Conservation (phyloP, 495 filamentous ascomycete species). For the Rhypophila decipiens region DNA sequence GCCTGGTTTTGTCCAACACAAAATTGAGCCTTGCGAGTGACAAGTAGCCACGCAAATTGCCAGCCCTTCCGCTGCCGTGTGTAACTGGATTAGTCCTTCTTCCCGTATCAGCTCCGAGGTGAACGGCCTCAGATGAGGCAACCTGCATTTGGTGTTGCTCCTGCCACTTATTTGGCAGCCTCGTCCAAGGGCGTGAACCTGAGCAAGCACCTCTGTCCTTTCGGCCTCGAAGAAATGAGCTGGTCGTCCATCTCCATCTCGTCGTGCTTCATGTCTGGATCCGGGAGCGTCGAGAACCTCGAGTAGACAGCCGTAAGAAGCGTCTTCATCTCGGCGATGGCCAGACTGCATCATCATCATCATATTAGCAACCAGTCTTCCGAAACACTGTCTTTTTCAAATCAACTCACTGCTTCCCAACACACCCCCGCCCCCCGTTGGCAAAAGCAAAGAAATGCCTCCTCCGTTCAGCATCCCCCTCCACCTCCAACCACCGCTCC, state of each 20-base stretch:
- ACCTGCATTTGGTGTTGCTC: too few species aligned
- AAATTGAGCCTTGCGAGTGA: too few species aligned
- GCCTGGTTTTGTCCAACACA: too few species aligned
- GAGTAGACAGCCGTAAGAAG: slow-evolving; percentile 54
- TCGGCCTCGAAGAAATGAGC: slow-evolving; percentile 53
- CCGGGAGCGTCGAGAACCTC: slow-evolving; percentile 46
- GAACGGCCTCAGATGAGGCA: too few species aligned
- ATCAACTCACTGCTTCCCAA: slow-evolving; percentile 54
- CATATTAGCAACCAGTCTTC: slow-evolving; percentile 10
- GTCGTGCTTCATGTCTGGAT: slow-evolving; percentile 41
- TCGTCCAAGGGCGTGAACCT: slow-evolving; percentile 22
- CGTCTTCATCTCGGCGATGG: slow-evolving; percentile 60
- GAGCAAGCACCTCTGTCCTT: slow-evolving; percentile 48
- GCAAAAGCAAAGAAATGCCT: slow-evolving; percentile 47
- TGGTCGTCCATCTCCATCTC: slow-evolving; percentile 56
- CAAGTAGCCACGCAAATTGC: too few species aligned
- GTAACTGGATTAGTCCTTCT: too few species aligned
- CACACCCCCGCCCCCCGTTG: slow-evolving; percentile 49
- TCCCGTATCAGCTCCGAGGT: too few species aligned
- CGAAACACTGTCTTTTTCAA: too few species aligned
- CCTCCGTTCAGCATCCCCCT: slow-evolving; percentile 43
- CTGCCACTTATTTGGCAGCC: background rate
- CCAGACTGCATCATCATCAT: slow-evolving; percentile 38
- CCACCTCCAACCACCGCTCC: slow-evolving; percentile 55
- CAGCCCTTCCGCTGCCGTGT: too few species aligned